Conservation (phyloP, 2,329 filamentous ascomycete species). For the Sclerotiophoma versabilis region DNA sequence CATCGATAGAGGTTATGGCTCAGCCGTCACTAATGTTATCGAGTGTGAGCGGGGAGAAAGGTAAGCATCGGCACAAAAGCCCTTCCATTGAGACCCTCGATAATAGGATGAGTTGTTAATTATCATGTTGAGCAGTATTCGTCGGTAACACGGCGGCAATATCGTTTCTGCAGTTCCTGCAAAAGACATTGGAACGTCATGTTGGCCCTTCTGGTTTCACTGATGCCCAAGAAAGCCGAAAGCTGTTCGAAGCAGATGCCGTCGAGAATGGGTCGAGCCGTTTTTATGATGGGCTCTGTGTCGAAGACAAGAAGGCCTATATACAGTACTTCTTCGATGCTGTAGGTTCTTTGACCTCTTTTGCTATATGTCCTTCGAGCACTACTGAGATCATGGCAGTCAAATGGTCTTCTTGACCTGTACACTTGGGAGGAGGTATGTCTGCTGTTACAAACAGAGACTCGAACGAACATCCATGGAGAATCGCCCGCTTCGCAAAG, state of each 20-base stretch:
- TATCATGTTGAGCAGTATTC: slow-evolving; percentile 49
- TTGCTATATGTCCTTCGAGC: slow-evolving; percentile 22
- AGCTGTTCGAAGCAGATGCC: slow-evolving; percentile 60
- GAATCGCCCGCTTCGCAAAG: slow-evolving; percentile 1
- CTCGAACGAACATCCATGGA: background rate
- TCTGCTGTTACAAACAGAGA: background rate
- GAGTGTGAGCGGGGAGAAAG: slow-evolving; percentile 59
- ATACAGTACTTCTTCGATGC: slow-evolving; percentile 44
- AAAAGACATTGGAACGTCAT: slow-evolving; percentile 57
- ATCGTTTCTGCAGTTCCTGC: slow-evolving; percentile 64
- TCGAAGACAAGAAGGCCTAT: slow-evolving; percentile 42
- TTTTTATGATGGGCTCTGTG: slow-evolving; percentile 38
- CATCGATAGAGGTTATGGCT: slow-evolving; percentile 18
- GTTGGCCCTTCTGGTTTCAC: slow-evolving; percentile 64
- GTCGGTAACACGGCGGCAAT: slow-evolving; percentile 61
- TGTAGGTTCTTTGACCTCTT: slow-evolving; percentile 39
- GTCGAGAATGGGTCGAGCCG: slow-evolving; percentile 32
- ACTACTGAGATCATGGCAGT: background rate
- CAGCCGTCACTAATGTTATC: slow-evolving; percentile 55
- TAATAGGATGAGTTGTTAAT: too few relatives aligned
- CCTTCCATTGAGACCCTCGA: too few relatives aligned
- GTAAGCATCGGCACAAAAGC: slow-evolving; percentile 42
- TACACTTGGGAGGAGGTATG: slow-evolving; percentile 13
- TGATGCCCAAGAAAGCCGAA: slow-evolving; percentile 58
- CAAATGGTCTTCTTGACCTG: slow-evolving; percentile 11